Conservation (phyloP, 1,139 yeast species). For the Suhomyces wounanorum region DNA sequence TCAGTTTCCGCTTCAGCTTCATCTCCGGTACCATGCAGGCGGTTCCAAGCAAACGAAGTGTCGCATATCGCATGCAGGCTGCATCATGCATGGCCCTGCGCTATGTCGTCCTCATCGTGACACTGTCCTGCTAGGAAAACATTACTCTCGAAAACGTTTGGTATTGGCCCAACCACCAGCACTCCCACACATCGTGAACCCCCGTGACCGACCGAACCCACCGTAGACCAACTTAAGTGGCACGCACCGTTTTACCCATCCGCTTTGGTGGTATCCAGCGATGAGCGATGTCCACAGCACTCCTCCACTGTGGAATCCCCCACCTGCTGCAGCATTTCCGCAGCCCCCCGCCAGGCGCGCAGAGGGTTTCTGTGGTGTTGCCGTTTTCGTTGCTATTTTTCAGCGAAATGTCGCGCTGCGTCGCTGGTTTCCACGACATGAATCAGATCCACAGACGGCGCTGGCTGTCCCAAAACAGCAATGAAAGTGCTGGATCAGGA, state of each 20-base stretch:
- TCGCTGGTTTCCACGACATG: conserved; percentile 11
- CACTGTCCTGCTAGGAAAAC: no score
- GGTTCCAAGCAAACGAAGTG: conserved; percentile 3
- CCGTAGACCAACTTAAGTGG: no score
- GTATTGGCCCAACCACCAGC: no score
- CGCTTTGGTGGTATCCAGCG: neutral
- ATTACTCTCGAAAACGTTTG: no score
- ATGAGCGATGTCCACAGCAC: no score
- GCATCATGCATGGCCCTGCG: conserved; percentile 4
- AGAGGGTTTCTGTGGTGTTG: neutral
- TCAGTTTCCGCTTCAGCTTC: neutral
- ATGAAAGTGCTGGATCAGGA: conserved; percentile 16
- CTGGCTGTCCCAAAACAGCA: conserved; percentile 14
- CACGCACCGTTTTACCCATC: no score
- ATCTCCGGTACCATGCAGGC: neutral
- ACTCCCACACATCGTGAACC: no score
- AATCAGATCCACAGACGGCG: conserved; percentile 12
- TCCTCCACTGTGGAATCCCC: neutral
- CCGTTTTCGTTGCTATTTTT: neutral
- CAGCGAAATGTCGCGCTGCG: conserved; percentile 5
- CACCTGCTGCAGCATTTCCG: neutral
- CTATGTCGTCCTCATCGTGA: conserved; percentile 5
- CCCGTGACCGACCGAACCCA: no score
- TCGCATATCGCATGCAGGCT: conserved; percentile 2
- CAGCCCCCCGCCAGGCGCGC: neutral